Conservation (phyloP, 495 filamentous ascomycete species). For the Penicillium silybi region DNA sequence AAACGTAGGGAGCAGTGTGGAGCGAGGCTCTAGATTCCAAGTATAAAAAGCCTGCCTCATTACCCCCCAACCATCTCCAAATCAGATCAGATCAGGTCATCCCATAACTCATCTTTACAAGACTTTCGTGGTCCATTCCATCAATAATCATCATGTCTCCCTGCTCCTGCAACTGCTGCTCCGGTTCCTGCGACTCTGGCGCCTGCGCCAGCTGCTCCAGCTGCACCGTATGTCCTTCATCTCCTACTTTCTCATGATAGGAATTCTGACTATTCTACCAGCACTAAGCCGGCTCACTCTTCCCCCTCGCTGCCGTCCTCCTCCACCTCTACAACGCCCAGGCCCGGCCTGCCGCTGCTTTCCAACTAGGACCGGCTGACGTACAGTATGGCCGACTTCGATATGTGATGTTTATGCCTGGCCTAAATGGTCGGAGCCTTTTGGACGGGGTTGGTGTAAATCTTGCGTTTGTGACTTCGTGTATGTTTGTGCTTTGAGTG, state of each 20-base stretch:
- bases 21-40: neutral
- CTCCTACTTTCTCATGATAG: neutral
- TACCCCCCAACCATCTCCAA: neutral
- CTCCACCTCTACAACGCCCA: constrained; percentile 20
- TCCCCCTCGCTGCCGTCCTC: constrained; percentile 22
- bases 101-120: neutral
- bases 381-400: constrained; percentile 3
- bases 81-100: neutral
- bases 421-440: constrained; percentile 10
- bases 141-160: constrained; percentile 37
- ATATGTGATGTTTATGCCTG: constrained; percentile 9
- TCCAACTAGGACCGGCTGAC: constrained; percentile 13
- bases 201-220: no score
- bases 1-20: neutral
- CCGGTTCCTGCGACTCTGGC: no score
- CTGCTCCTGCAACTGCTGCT: constrained; percentile 46
- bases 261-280: constrained; percentile 20
- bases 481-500: constrained; percentile 12
- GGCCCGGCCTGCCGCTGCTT: constrained; percentile 24
- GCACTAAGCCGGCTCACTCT: constrained; percentile 25
- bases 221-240: constrained; percentile 31
- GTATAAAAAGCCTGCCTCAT: constrained; percentile 21
- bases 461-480: constrained; percentile 10
- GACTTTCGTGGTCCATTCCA: constrained; percentile 14
- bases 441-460: constrained; percentile 11